Evolutionary conservation across 257 asterid genomes (phyloP), one percentile per base, ranked within the genome.

Genomic region (Salvia hispanica): DNA sequence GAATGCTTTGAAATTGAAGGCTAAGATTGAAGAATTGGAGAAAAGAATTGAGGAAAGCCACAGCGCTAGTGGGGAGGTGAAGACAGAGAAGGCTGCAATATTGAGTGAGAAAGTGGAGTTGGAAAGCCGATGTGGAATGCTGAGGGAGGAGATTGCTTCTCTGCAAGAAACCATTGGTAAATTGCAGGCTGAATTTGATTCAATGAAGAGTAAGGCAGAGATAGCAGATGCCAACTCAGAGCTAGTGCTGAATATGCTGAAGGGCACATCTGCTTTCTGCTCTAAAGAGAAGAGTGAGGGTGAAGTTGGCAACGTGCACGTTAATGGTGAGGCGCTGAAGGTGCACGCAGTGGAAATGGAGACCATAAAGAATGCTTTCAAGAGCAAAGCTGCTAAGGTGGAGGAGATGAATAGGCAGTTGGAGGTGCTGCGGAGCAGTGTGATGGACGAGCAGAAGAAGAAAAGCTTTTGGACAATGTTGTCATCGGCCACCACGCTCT

Each of bases 401-500:
- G 96, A 81, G 73, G 78, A 79, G 58, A 76, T 92, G 96, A 72
- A 75, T 77, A 81, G 58, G 62, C 81, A 92, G 62, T 40, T 89
- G 9, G 86, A 83, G 76, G 5, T 28, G 36, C 77, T 89, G 54
- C 74, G 78, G 79, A 73, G 37, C 25, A 80, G 83, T 2, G 85
- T 80, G 1, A 85, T 61, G 31, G 84, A 80, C 44, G 95, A 85
- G 53, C 83, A 78, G 48, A 87, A 84, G 85, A 87, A 84, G 78
- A 92, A 81, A 81, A 84, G 82, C 79, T 81, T 92, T 47, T 89
- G 89, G 96, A 76, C 95, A 5, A 6, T 74, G 10, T 13, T 84
- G 65, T 84, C 96, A 34, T 92, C 96, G 2, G 93, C 92, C 12
- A 87, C 96, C 4, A 77, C 96, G 9, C 46, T 89, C 21, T 42